phyloP scores from a whole-genome alignment of 208 protist genomes.

The Naegleria gruberi region DNA sequence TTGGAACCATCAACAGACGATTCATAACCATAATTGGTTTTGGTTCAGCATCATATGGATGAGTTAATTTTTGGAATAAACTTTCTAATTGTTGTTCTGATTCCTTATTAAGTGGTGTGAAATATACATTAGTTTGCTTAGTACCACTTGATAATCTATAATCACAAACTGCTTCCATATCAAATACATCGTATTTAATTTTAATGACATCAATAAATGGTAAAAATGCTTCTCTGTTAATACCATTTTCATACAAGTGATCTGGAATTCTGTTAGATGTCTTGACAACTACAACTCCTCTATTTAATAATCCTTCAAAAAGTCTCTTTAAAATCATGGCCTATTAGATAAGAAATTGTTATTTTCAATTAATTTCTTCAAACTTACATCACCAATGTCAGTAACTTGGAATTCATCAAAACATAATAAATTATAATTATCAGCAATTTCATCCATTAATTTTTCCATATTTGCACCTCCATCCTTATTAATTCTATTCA shows the following conservation, averaged over 20 bases:
- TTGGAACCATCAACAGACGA: slow-evolving; percentile 35
- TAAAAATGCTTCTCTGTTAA: slow-evolving; percentile 82
- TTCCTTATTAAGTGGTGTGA: slow-evolving; percentile 20
- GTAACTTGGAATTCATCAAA: slow-evolving; percentile 84
- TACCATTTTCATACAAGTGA: slow-evolving; percentile 76
- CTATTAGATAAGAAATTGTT: slow-evolving; percentile 77
- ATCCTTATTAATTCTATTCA: slow-evolving; percentile 39
- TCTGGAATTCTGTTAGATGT: slow-evolving; percentile 77
- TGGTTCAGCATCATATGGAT: slow-evolving; percentile 14
- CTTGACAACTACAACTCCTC: slow-evolving; percentile 77
- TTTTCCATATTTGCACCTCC: slow-evolving; percentile 34
- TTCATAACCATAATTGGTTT: slow-evolving; percentile 17
- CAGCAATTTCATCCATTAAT: slow-evolving; percentile 68
- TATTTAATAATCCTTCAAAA: slow-evolving; percentile 44
- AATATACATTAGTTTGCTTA: slow-evolving; percentile 40
- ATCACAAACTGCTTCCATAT: slow-evolving; percentile 74
- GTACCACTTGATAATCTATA: slow-evolving; percentile 70
- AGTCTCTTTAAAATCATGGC: slow-evolving; percentile 79
- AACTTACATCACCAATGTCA: slow-evolving; percentile 84
- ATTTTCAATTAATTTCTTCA: slow-evolving; percentile 77
- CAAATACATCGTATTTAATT: slow-evolving; percentile 63
- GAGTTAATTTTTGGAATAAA: slow-evolving; percentile 36
- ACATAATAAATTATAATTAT: slow-evolving; percentile 78
- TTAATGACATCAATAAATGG: slow-evolving; percentile 87
- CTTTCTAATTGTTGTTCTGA: slow-evolving; percentile 65